Evolutionary conservation across 495 filamentous ascomycete species (phyloP), one percentile per base, ranked within the genome.

Genomic region (Hyaloscypha hepaticicola): DNA sequence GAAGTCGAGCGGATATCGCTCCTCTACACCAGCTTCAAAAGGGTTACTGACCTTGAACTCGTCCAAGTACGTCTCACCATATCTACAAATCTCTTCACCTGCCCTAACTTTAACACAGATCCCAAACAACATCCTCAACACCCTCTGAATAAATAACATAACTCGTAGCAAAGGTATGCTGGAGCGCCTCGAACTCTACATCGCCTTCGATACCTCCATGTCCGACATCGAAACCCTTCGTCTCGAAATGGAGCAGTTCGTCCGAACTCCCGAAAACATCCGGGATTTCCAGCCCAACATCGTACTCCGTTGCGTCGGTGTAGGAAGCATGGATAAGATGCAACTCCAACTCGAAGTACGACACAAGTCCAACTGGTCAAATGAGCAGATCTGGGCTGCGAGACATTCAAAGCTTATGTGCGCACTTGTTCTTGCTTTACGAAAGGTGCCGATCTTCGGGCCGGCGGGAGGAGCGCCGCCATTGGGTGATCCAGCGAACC

Each of bases 341-440:
- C 81, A 89, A 70, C 77, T 94, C 29, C 79, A 79, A 29, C 80
- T 89, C 28, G 84, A 88, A 64, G 85, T 93, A 68, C 80, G 68
- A 12, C 73, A 76, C 66, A 69, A 72, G 57, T 69, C 64, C 60
- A 95, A 93, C 75, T 93, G 89, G 88, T 82, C 89, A 9, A 90
- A 90, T 70, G 90, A 92, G 72, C 80, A 83, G 24, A 79, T 93
- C 33, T 84, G 90, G 34, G 80, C 86, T 19, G 78, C 87, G n/a
- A 83, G 90, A 29, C 83, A 88, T 59, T 90, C 87, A 66, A 92
- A 90, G 74, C 90, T 95, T 76, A 89, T 93, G 84, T 91, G 88
- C 71, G 90, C 91, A 7, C 75, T 95, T 21, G 85, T 93, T 27
- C 74, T 88, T 9, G 87, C 89, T 21, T 76, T 91, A 19, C 83